A percentile compares a stretch with the other conserved stretches of the same genome.
phyloP scores from a whole-genome alignment of 352 stramenopile genomes.

The Phytophthora rubi region DNA sequence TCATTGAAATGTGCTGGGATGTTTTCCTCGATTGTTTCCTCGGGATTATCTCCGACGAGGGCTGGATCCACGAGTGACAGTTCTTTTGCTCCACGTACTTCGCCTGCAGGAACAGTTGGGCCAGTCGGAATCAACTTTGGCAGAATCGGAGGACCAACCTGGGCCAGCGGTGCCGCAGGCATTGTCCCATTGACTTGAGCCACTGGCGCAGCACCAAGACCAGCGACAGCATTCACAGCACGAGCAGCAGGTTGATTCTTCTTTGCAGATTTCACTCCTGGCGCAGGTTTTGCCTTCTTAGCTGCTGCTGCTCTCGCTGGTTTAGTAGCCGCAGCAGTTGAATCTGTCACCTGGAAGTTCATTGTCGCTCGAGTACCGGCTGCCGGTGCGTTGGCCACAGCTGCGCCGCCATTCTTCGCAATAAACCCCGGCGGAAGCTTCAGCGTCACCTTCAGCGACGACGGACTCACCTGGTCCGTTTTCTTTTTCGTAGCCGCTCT shows the following conservation, averaged over 20 bases:
- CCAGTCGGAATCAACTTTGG: slow-evolving; percentile 67
- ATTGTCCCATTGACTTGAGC: slow-evolving; percentile 12
- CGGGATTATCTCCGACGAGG: slow-evolving; percentile 30
- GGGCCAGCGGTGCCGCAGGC: background rate
- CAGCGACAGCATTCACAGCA: slow-evolving; percentile 4
- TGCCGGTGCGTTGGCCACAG: slow-evolving; percentile 1
- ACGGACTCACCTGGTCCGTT: slow-evolving; percentile 30
- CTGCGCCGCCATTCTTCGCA: slow-evolving; percentile 29
- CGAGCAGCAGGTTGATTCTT: slow-evolving; percentile 24
- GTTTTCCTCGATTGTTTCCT: slow-evolving; percentile 69
- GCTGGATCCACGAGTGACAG: slow-evolving; percentile 51
- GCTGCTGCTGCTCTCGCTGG: slow-evolving; percentile 32
- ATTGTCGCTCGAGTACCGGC: slow-evolving; percentile 35
- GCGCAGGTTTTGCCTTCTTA: slow-evolving; percentile 27
- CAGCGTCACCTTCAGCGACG: slow-evolving; percentile 63
- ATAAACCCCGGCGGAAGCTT: slow-evolving; percentile 66
- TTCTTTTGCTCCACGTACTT: slow-evolving; percentile 69
- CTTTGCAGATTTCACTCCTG: slow-evolving; percentile 29
- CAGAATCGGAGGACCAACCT: slow-evolving; percentile 42
- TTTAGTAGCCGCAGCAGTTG: slow-evolving; percentile 38
- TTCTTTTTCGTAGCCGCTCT: slow-evolving; percentile 42
- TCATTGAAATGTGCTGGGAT: slow-evolving; percentile 76
- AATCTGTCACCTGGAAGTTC: slow-evolving; percentile 55
- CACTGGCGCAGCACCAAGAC: slow-evolving; percentile 4
- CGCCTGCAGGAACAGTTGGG: slow-evolving; percentile 56